Conservation (phyloP, 2,329 filamentous ascomycete species). For the Xylariaceae sp. region DNA sequence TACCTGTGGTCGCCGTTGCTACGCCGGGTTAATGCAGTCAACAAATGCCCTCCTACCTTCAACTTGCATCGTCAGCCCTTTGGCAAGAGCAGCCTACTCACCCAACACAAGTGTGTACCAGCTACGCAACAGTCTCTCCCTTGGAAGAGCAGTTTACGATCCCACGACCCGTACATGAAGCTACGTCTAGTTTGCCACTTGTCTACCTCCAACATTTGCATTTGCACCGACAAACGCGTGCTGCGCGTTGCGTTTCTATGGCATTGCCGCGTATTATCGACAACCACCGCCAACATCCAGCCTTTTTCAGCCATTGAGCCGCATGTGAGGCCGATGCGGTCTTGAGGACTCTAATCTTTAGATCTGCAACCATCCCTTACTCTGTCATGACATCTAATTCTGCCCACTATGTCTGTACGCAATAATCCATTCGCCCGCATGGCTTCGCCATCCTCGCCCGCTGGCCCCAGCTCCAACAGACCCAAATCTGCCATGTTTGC, state of each 20-base stretch:
- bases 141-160: too few relatives aligned
- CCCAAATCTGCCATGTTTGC: slow-evolving; percentile 76
- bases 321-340: neutral
- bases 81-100: neutral
- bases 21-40: slow-evolving; percentile 21
- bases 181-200: neutral
- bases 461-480: slow-evolving; percentile 37
- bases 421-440: slow-evolving; percentile 77
- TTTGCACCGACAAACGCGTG: neutral
- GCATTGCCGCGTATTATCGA: slow-evolving; percentile 17
- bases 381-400: slow-evolving; percentile 42
- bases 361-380: slow-evolving; percentile 39
- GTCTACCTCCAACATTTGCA: neutral
- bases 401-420: slow-evolving; percentile 62
- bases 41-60: slow-evolving; percentile 16
- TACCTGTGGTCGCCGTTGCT: slow-evolving; percentile 25
- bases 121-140: too few relatives aligned
- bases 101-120: neutral
- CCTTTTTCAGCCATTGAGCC: neutral
- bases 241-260: slow-evolving; percentile 24
- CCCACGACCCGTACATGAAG: too few relatives aligned
- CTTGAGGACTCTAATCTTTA: slow-evolving; percentile 3
- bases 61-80: neutral
- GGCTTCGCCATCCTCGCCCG: slow-evolving; percentile 66
- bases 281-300: neutral